Evolutionary conservation across 2,329 filamentous ascomycete species (phyloP), one percentile per base, ranked within the genome.

Genomic region (Cladosporium sp.): DNA sequence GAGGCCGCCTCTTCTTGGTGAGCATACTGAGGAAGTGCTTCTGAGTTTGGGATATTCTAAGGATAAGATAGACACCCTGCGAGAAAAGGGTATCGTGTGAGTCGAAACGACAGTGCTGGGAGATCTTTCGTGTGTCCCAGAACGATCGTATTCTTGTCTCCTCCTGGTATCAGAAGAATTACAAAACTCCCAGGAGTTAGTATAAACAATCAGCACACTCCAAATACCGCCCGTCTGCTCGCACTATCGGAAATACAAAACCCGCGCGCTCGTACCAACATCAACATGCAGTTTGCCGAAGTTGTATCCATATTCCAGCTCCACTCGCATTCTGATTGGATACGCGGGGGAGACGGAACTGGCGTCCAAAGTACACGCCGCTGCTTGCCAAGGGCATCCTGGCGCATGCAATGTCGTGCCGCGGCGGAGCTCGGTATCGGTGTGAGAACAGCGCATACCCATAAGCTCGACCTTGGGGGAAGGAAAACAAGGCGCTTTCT

Each of bases 11-110:
- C 43, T 53, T 16, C 54, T 60, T 32, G 61, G 62, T 7, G 59
- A 64, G 50, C 55, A 64, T 33, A 63, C 59, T 4, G 53, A 53
- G 3, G 57, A 61, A 43, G 58, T 64, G 3, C 43, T 64, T 16
- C 16, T 32, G 4, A 45, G 43, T 8, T 38, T 58, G 19, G 59
- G 59, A 3, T 49, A 57, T 12, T 35, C 40, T 11, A 40, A 51
- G 8, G 40, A 19, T 4, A 48, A 53, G 19, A 43, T 59, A 22
- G 55, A 55, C 9, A 25, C 33, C 13, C 46, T 61, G n/a, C 52
- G 51, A 16, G 32, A 55, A 19, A 51, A 53, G 2, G 51, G 50
- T 13, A 51, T 61, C 20, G 48, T 50, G 16, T 50, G 48, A 50
- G n/a, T n/a, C n/a, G n/a, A n/a, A n/a, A n/a, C 5, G 22, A 27